phyloP scores from a whole-genome alignment of 1,284 basidiomycete species.

The Papiliotrema terrestris region DNA sequence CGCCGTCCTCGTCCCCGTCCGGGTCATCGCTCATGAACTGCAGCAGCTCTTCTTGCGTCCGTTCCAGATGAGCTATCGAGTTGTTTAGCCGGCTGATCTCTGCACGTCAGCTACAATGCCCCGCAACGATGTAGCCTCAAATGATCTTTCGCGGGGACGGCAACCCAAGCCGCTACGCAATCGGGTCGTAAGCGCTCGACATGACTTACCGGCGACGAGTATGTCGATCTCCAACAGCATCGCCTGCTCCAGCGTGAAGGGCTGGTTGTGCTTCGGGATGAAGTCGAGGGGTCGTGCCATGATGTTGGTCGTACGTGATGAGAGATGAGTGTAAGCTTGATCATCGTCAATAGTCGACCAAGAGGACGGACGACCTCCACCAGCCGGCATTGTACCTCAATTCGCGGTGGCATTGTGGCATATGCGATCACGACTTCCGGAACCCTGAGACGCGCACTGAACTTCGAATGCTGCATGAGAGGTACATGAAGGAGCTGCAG shows the following conservation, averaged over 20 bases:
- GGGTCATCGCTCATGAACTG: slow-evolving; percentile 51
- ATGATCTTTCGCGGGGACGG: too few relatives aligned
- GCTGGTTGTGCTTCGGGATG: slow-evolving; percentile 63
- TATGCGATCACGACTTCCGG: too few relatives aligned
- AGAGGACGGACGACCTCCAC: slow-evolving; percentile 3
- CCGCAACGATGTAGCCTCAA: too few relatives aligned
- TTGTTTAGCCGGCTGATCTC: slow-evolving; percentile 72
- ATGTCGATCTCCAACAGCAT: slow-evolving; percentile 61
- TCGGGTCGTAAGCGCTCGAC: neutral
- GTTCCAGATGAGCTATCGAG: slow-evolving; percentile 61
- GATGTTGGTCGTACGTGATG: neutral
- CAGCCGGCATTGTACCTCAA: neutral
- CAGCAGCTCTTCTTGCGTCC: slow-evolving; percentile 61
- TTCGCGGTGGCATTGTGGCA: neutral
- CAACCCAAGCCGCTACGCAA: too few relatives aligned
- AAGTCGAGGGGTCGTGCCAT: slow-evolving; percentile 46
- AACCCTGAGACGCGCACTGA: too few relatives aligned
- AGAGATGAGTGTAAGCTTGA: neutral
- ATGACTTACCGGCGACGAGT: slow-evolving; percentile 63
- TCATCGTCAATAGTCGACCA: neutral
- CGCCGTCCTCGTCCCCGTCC: slow-evolving; percentile 48
- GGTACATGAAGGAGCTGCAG: too few relatives aligned
- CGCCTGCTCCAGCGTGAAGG: slow-evolving; percentile 69
- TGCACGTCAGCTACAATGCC: slow-evolving; percentile 41
- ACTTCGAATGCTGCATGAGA: too few relatives aligned